Evolutionary conservation across 352 stramenopile species (phyloP).

Genomic region (Phytopythium montanum): DNA sequence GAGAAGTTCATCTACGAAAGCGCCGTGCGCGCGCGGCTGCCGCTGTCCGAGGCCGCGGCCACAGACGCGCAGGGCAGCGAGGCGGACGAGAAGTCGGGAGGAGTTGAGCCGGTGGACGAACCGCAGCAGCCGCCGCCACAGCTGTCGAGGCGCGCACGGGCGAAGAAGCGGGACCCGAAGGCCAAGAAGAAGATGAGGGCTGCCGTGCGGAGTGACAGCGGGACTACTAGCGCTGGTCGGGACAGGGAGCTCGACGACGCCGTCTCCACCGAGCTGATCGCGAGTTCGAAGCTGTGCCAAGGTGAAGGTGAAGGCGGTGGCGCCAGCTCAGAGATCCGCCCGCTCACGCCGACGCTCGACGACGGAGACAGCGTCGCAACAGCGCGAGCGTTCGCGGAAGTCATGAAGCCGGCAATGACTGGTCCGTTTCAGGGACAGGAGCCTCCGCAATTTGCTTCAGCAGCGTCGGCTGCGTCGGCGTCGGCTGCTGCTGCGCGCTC

Average conservation of each 20-base stretch:
- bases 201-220: too few species aligned
- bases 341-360: background rate
- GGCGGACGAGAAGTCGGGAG: conserved; percentile 3
- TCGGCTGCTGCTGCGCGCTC: conserved; percentile 11
- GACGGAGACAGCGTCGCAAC: background rate
- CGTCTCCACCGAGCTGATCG: background rate
- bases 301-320: background rate
- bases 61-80: conserved; percentile 11
- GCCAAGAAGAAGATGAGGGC: conserved; percentile 1
- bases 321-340: background rate
- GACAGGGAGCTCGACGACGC: background rate
- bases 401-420: conserved; percentile 1
- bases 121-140: background rate
- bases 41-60: background rate
- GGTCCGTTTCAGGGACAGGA: background rate
- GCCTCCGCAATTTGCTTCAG: conserved; percentile 17
- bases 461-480: conserved; percentile 4
- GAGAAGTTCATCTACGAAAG: conserved; percentile 89
- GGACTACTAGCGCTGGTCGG: background rate
- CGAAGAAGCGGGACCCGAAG: conserved; percentile 2
- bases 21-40: conserved; percentile 35
- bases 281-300: background rate
- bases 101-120: background rate
- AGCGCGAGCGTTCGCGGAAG: background rate
- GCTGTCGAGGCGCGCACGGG: background rate